Evolutionary conservation across 495 filamentous ascomycete genomes (phyloP).

Genomic region (Aspergillus olivimuriae): DNA sequence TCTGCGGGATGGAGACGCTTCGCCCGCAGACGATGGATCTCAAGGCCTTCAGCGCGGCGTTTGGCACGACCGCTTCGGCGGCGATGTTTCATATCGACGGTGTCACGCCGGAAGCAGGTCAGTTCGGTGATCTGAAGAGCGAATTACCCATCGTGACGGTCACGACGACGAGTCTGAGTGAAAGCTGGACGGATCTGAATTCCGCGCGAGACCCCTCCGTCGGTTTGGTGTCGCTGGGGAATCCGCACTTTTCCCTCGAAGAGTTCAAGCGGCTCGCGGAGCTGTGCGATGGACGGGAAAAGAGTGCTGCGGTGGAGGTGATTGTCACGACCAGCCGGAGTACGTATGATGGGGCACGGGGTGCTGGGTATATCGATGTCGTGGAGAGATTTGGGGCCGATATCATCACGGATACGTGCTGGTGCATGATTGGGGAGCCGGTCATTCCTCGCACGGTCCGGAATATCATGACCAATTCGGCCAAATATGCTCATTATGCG

Average conservation of each 20-base stretch:
- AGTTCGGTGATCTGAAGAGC: not conserved
- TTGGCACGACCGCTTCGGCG: constrained; percentile 24
- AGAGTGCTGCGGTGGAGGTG: not conserved
- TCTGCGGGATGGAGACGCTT: constrained; percentile 17
- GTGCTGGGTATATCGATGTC: not conserved
- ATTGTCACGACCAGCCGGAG: constrained; percentile 3
- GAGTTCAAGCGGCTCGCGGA: constrained; percentile 9
- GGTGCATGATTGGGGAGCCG: constrained; percentile 10
- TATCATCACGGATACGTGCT: constrained; percentile 10
- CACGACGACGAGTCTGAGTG: constrained; percentile 1
- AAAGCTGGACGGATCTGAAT: constrained; percentile 14
- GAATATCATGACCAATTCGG: constrained; percentile 8
- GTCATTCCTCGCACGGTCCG: not conserved
- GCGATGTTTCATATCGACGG: constrained; percentile 29
- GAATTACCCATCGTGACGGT: not conserved
- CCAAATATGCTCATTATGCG: constrained; percentile 10
- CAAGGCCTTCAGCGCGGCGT: constrained; percentile 29
- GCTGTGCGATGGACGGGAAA: not conserved
- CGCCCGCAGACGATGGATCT: constrained; percentile 13
- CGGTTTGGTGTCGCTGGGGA: constrained; percentile 27
- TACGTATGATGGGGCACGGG: not conserved
- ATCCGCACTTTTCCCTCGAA: constrained; percentile 25
- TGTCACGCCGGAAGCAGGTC: constrained; percentile 16
- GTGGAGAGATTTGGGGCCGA: constrained; percentile 1
- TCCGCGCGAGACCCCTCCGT: constrained; percentile 7